Evolutionary conservation across 805 yeast genomes (phyloP), one percentile per base, ranked within the genome.

Genomic region (Metschnikowia koreensis): DNA sequence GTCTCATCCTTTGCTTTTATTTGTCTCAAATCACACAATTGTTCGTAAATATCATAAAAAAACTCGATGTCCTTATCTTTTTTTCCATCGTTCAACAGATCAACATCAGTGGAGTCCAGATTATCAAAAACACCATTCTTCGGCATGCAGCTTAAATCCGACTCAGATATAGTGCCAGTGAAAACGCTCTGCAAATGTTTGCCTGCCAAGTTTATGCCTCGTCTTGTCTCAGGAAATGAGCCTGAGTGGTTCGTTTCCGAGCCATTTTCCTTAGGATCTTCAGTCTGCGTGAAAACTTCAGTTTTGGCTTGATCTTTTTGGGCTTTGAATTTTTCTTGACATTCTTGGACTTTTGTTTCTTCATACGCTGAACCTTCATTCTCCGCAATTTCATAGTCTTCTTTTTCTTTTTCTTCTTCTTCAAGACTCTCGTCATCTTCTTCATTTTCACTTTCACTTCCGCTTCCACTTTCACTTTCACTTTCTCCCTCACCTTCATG

Each of bases 81-180:
- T 38, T 47, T 47, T 13, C 28, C 33, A 2, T 50, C 56, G 2
- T 16, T 41, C 9, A 11, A 40, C 54, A 53, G 56, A 10, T 53
- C 56, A 29, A 53, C 56, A 36, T 53, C 56, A 9, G 56, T 53
- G 6, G 56, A 53, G 44, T 53, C 56, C 10, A 53, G 50, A 40
- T 38, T 47, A 40, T 53, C 52, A 28, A 53, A 51, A 17, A 16
- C 44, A 2, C 46, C 8, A 10, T 22, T 33, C 22, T 47, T 44
- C 3, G 40, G 6, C 12, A 27, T 37, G 11, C 16, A 41, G 1
- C 16, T 27, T 9, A 17, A 22, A 26, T 26, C 7, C 1, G 37
- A 26, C 4, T 38, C 34, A 12, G 47, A 26, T 3, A 27, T 28
- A 3, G 27, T 12, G 17, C 27, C 45, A 6, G 8, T 34, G 17